Percentiles rank a stretch among this genome's conserved stretches.
Conservation (phyloP, 805 yeast genomes). For the Cyberlindnera americana region DNA sequence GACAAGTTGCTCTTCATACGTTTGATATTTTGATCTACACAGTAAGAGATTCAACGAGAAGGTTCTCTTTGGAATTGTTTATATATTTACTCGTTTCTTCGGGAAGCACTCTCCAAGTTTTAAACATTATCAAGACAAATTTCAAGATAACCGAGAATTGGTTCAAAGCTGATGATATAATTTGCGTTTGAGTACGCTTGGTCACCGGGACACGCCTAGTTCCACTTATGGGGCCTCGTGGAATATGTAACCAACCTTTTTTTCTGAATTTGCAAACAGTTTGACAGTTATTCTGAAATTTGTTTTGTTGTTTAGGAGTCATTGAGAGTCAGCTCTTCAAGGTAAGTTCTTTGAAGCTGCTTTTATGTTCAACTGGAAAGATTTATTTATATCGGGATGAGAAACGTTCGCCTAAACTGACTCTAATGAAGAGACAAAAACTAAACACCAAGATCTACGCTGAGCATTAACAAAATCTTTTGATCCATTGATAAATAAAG, state of each 20-base stretch:
- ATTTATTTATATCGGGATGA: slow-evolving; percentile 31
- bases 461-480: slow-evolving; percentile 23
- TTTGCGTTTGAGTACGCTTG: slow-evolving; percentile 46
- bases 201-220: slow-evolving; percentile 45
- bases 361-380: no score
- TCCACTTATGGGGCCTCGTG: slow-evolving; percentile 34
- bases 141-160: no score
- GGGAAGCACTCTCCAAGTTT: no score
- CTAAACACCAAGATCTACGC: slow-evolving; percentile 41
- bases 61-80: slow-evolving; percentile 4
- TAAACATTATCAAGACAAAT: no score
- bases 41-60: slow-evolving; percentile 2
- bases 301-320: no score
- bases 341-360: no score
- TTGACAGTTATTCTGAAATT: not conserved
- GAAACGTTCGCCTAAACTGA: slow-evolving; percentile 34
- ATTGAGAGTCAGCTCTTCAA: no score
- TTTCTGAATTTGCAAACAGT: slow-evolving; percentile 11
- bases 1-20: no score
- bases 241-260: slow-evolving; percentile 34
- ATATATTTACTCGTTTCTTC: no score
- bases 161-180: slow-evolving; percentile 43
- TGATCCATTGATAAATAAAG: no score
- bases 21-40: no score
- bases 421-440: slow-evolving; percentile 33